These are phyloP conservation scores for Isabelozyma heimii DNA, from an alignment of 805 yeast genomes.

Conservation along the genomic window DNA sequence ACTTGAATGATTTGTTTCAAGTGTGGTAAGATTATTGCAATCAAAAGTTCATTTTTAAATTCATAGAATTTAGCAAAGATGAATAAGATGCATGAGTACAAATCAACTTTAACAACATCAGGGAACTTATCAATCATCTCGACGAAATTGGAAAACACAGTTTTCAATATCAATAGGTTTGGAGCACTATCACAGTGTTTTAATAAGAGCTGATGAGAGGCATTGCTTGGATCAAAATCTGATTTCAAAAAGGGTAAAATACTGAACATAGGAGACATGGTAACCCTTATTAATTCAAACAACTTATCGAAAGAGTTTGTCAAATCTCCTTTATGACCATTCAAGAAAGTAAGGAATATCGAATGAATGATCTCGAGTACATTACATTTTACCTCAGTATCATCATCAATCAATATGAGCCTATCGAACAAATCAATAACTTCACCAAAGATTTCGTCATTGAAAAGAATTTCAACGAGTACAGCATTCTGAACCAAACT, in stretches of 20 bases:
- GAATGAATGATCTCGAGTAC: constrained; percentile 36
- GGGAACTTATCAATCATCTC: constrained; percentile 67
- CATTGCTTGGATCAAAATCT: constrained; percentile 32
- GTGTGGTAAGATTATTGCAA: constrained; percentile 49
- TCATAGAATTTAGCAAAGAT: constrained; percentile 58
- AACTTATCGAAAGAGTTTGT: constrained; percentile 65
- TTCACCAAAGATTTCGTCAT: constrained; percentile 71
- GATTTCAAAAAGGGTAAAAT: constrained; percentile 59
- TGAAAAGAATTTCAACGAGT: constrained; percentile 58
- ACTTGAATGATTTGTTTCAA: constrained; percentile 33
- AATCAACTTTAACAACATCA: constrained; percentile 62
- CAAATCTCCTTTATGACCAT: constrained; percentile 42
- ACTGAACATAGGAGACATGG: constrained; percentile 59
- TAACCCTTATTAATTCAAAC: constrained; percentile 75
- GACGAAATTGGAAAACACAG: constrained; percentile 50
- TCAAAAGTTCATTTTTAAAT: constrained; percentile 33
- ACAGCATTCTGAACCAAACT: constrained; percentile 56
- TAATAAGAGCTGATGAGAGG: constrained; percentile 21
- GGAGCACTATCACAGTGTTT: constrained; percentile 28
- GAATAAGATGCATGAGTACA: constrained; percentile 67
- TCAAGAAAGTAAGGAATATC: constrained; percentile 25
- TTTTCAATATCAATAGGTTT: constrained; percentile 46
- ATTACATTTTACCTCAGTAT: constrained; percentile 58
- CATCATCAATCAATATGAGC: constrained; percentile 57
- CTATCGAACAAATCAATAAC: constrained; percentile 74